phyloP scores from a whole-genome alignment of 179 eudicot genomes.

The Vitellaria paradoxa region DNA sequence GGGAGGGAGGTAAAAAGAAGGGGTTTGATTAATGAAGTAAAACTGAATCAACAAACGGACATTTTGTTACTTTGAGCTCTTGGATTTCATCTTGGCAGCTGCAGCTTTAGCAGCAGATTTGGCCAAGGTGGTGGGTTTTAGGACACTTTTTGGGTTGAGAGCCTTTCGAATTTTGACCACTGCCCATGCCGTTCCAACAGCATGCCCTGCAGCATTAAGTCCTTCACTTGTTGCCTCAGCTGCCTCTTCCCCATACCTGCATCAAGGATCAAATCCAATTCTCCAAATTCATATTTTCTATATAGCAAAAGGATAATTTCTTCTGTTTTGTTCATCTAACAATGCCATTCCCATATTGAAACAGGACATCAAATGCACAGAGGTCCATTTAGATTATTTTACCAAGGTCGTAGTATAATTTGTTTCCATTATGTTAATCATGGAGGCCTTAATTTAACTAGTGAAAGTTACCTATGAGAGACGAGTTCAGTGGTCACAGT shows the following conservation, averaged over 20 bases:
- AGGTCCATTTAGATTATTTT: no score
- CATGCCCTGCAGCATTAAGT: slow-evolving; percentile 90
- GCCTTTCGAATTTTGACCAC: slow-evolving; percentile 82
- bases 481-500: slow-evolving; percentile 87
- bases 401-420: no score
- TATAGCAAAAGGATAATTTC: background rate
- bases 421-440: no score
- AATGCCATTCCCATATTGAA: no score
- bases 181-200: slow-evolving; percentile 86
- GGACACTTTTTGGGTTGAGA: slow-evolving; percentile 68
- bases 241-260: slow-evolving; percentile 92
- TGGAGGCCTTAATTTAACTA: background rate
- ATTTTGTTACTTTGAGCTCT: no score
- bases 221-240: slow-evolving; percentile 80
- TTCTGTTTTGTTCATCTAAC: no score
- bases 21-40: no score
- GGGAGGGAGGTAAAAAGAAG: no score
- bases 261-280: slow-evolving; percentile 12
- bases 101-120: slow-evolving; percentile 44
- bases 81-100: no score
- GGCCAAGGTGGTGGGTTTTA: slow-evolving; percentile 57
- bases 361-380: no score
- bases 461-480: slow-evolving; percentile 55
- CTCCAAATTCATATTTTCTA: background rate
- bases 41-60: no score